Conservation (phyloP, 2,329 filamentous ascomycete species). For the Beauveria rudraprayagi region DNA sequence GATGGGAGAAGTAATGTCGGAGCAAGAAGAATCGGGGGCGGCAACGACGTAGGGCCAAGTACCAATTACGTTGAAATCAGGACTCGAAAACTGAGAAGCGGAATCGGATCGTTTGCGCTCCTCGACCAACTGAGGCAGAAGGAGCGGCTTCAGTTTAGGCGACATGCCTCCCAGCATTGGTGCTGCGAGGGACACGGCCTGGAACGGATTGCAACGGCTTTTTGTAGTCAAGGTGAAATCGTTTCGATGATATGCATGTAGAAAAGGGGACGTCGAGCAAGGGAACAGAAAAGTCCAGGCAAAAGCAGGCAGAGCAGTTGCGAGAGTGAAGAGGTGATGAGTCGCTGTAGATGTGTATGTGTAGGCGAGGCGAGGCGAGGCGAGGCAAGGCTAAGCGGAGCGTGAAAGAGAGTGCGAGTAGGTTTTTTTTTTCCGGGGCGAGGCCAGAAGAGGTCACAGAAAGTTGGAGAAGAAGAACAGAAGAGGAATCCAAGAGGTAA, state of each 20-base stretch:
- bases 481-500: background rate
- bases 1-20: constrained; percentile 60
- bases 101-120: constrained; percentile 34
- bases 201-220: background rate
- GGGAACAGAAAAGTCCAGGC: background rate
- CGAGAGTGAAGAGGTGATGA: background rate
- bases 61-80: constrained; percentile 25
- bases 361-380: background rate
- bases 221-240: background rate
- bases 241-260: constrained; percentile 5
- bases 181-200: constrained; percentile 8
- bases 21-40: constrained; percentile 48
- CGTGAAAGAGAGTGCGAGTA: background rate
- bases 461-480: constrained; percentile 6
- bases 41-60: constrained; percentile 31
- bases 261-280: background rate
- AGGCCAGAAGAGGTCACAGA: background rate
- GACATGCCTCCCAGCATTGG: constrained; percentile 29
- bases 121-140: constrained; percentile 46
- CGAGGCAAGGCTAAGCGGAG: background rate
- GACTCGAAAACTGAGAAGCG: constrained; percentile 18
- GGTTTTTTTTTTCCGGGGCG: constrained; percentile 1
- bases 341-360: background rate
- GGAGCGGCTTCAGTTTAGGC: constrained; percentile 42
- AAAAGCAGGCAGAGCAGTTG: background rate